Percentiles rank a stretch among this genome's conserved stretches.
These are phyloP conservation scores for Herpotrichia juniperi DNA, from an alignment of 2,329 filamentous ascomycete genomes.

Conservation along the genomic window DNA sequence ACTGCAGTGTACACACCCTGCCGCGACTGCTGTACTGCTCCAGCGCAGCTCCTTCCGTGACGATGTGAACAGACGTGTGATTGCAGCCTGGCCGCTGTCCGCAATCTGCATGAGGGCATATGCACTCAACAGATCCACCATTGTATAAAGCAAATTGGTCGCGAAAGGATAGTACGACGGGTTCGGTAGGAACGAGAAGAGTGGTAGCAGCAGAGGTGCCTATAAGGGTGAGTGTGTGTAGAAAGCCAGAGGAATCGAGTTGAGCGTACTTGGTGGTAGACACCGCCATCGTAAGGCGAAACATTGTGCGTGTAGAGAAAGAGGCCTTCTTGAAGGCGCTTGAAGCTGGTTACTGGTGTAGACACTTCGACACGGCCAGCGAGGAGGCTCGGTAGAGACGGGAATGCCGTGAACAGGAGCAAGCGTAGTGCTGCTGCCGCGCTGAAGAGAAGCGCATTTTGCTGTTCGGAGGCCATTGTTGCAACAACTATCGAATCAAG, in stretches of 20 bases:
- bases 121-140: conserved; percentile 82
- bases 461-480: conserved; percentile 60
- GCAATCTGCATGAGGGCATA: conserved; percentile 80
- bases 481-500: background rate
- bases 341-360: conserved; percentile 97
- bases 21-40: conserved; percentile 76
- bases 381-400: conserved; percentile 80
- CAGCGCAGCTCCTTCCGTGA: conserved; percentile 76
- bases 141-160: conserved; percentile 79
- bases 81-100: conserved; percentile 76
- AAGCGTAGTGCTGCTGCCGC: conserved; percentile 80
- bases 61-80: conserved; percentile 79
- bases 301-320: conserved; percentile 97
- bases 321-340: conserved; percentile 93
- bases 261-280: conserved; percentile 66
- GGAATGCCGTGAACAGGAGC: conserved; percentile 79
- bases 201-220: conserved; percentile 85
- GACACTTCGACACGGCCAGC: conserved; percentile 95
- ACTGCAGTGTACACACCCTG: conserved; percentile 62
- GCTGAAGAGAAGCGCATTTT: conserved; percentile 72
- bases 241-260: background rate
- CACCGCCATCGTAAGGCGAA: conserved; percentile 94
- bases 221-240: conserved; percentile 48
- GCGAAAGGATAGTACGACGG: conserved; percentile 70
- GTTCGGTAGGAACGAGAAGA: conserved; percentile 87